Percentiles rank a stretch among this genome's conserved stretches.
Evolutionary conservation across 1,284 basidiomycete genomes (phyloP).

Genomic region (Trametes versicolor): DNA sequence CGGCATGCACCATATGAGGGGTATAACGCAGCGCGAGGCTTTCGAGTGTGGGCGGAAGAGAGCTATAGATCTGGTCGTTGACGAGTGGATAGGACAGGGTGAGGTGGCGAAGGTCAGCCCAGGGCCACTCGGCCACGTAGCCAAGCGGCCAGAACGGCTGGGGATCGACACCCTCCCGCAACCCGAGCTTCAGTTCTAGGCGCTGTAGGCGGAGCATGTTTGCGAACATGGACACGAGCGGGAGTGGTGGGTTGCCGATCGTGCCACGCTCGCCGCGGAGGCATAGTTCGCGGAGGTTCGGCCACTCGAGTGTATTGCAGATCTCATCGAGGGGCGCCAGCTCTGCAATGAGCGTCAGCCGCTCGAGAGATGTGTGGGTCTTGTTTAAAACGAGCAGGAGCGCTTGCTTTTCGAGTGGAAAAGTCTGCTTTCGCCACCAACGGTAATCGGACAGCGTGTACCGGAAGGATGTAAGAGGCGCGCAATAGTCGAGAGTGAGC

Average conservation of each 20-base stretch:
- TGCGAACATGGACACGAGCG: neutral
- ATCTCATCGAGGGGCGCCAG: too few species aligned
- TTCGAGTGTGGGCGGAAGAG: neutral
- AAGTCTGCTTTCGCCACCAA: neutral
- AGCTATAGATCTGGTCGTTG: neutral
- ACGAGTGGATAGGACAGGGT: neutral
- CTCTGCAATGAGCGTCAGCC: too few species aligned
- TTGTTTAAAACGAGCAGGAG: too few species aligned
- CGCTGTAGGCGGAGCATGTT: constrained; percentile 1
- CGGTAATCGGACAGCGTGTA: neutral
- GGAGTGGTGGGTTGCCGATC: neutral
- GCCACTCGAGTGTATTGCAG: too few species aligned
- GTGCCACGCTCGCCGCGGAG: neutral
- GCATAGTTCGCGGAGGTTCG: neutral
- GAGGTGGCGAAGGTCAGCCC: constrained; percentile 6
- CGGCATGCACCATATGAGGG: neutral
- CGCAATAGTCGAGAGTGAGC: neutral
- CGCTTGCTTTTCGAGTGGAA: too few species aligned
- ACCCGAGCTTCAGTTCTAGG: neutral
- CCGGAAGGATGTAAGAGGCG: neutral
- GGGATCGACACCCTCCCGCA: neutral
- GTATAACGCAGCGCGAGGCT: constrained; percentile 5
- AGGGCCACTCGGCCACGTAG: neutral
- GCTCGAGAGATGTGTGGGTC: neutral
- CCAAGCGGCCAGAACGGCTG: constrained; percentile 4